These are phyloP conservation scores for Talaromyces sp. DNA, from an alignment of 2,329 filamentous ascomycete species.

Conservation along the genomic window DNA sequence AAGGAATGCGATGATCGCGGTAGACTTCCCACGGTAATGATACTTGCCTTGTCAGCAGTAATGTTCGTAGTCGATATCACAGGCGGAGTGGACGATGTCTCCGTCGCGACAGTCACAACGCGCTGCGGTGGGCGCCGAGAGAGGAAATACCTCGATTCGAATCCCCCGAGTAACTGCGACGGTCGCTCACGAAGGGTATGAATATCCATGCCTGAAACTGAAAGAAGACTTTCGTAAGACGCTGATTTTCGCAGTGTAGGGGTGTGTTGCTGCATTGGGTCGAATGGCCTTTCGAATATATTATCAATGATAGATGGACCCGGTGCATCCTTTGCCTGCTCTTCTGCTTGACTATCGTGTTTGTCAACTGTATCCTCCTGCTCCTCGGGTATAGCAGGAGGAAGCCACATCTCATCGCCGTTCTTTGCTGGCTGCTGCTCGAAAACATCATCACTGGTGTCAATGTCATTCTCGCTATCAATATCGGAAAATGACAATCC, in stretches of 20 bases:
- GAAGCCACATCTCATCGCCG: slow-evolving; percentile 22
- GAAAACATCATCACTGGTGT: slow-evolving; percentile 12
- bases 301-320: slow-evolving; percentile 17
- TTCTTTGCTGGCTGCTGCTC: slow-evolving; percentile 2
- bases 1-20: slow-evolving; percentile 31
- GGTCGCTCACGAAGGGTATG: slow-evolving; percentile 74
- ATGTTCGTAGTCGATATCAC: slow-evolving; percentile 38
- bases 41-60: slow-evolving; percentile 30
- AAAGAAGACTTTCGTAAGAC: slow-evolving; percentile 88
- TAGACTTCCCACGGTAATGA: slow-evolving; percentile 19
- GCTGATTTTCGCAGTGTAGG: slow-evolving; percentile 58
- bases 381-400: slow-evolving; percentile 40
- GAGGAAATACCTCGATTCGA: slow-evolving; percentile 50
- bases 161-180: slow-evolving; percentile 62
- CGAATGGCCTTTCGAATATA: slow-evolving; percentile 21
- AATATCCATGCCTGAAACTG: slow-evolving; percentile 82
- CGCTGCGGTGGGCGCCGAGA: slow-evolving; percentile 42
- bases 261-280: slow-evolving; percentile 29
- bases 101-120: slow-evolving; percentile 43
- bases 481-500: slow-evolving; percentile 2
- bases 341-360: slow-evolving; percentile 4
- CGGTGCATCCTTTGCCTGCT: slow-evolving; percentile 15
- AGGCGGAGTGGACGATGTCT: slow-evolving; percentile 38
- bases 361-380: slow-evolving; percentile 28
- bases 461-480: slow-evolving; percentile 14